Evolutionary conservation across 768 basidiomycete species (phyloP), one percentile per base, ranked within the genome.

Genomic region (Agaricus blazei): DNA sequence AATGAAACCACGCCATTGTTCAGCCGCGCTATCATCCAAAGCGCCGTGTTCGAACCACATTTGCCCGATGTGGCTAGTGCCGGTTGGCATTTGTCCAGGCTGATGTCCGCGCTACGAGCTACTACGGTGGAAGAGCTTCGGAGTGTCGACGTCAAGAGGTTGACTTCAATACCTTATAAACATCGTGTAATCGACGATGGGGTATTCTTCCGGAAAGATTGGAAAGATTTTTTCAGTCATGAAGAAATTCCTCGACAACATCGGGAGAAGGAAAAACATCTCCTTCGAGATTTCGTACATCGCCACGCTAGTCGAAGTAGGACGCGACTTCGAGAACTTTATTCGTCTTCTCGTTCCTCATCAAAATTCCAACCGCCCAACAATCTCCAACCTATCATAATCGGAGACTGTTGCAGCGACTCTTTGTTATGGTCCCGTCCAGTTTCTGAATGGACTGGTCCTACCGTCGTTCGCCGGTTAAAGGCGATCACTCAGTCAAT

Each of bases 401-500:
- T 91, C 48, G 89, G 89, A 6, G 89, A 91, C 66, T 82, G 81
- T 47, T 75, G 78, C 24, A 79, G 73, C 56, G 85, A 90, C 59
- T 81, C 85, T 9, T 74, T 82, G 48, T 74, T 82, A 9, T 88
- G 87, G 86, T 77, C 82, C 0, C 62, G 71, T 3, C 72, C 82
- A 12, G 78, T 79, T 2, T 85, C 83, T 4, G 65, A 77, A 4
- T 91, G 89, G 89, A 80, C 79, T 0, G 71, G 84, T 0, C 61
- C 77, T 0, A 81, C 77, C 38, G 82, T 83, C 54, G 79, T 82
- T 38, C 81, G 87, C 48, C 77, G 88, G 29, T 70, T 89, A 57
- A 87, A 86, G 46, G 90, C 90, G 3, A 76, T 90, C 37, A 88
- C 85, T 61, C 87, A 88, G 64, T 85, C 83, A 15, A 71, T 90